A percentile compares a stretch with the other conserved stretches of the same genome.
Evolutionary conservation across 78 protist genomes (phyloP).

Genomic region (Creolimax fragrantissima): DNA sequence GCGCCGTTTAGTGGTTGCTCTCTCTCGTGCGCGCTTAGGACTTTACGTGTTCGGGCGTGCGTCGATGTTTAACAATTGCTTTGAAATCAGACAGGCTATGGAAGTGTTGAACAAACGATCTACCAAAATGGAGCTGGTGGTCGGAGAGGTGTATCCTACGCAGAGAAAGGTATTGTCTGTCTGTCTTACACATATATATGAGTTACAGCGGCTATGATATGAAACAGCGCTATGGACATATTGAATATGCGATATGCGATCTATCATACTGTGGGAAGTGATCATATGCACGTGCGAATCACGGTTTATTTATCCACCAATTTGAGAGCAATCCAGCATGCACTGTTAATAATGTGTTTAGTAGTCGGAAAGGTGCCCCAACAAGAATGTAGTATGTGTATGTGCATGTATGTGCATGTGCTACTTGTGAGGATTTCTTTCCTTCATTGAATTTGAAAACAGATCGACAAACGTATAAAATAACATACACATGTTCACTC

Average conservation of each 20-base stretch:
- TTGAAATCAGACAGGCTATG: slow-evolving; percentile 55
- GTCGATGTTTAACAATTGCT: slow-evolving; percentile 54
- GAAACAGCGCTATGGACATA: too few species aligned
- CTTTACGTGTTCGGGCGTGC: slow-evolving; percentile 74
- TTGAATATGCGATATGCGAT: too few species aligned
- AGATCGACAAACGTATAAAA: not conserved
- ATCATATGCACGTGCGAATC: not conserved
- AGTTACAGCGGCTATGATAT: too few species aligned
- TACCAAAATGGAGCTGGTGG: slow-evolving; percentile 28
- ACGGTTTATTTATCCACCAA: too few species aligned
- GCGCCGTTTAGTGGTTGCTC: slow-evolving; percentile 74
- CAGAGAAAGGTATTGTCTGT: slow-evolving; percentile 9
- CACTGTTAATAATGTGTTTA: too few species aligned
- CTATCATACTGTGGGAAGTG: too few species aligned
- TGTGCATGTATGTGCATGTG: not conserved
- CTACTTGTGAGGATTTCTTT: not conserved
- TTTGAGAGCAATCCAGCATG: too few species aligned
- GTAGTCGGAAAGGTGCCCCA: too few species aligned
- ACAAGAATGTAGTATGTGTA: too few species aligned
- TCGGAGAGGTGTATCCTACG: slow-evolving; percentile 34
- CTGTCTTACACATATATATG: too few species aligned
- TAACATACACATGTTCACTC: not conserved
- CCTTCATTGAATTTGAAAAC: not conserved
- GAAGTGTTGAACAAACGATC: slow-evolving; percentile 24
- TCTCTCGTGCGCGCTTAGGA: slow-evolving; percentile 92